A percentile compares a stretch with the other conserved stretches of the same genome.
Conservation (phyloP, 2,329 filamentous ascomycete species). For the Fusarium piperis region DNA sequence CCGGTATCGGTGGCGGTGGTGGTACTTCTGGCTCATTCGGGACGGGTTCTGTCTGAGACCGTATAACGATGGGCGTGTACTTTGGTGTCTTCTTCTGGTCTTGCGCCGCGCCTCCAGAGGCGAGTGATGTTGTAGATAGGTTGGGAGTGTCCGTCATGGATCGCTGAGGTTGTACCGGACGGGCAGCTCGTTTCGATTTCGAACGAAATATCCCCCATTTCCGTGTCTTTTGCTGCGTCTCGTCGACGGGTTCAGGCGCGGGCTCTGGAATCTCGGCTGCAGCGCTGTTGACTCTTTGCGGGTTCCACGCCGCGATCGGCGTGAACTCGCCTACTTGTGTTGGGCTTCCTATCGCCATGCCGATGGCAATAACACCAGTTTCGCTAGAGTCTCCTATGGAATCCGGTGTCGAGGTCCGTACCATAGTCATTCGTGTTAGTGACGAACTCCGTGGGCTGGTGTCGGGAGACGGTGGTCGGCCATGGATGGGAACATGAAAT, state of each 20-base stretch:
- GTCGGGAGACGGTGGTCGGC: constrained; percentile 55
- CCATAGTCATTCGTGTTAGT: constrained; percentile 45
- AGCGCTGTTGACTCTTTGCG: constrained; percentile 41
- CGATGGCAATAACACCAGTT: constrained; percentile 62
- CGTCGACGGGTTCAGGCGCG: constrained; percentile 23
- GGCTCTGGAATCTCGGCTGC: constrained; percentile 29
- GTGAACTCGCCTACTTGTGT: constrained; percentile 50
- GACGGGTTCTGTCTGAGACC: constrained; percentile 54
- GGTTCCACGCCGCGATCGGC: constrained; percentile 43
- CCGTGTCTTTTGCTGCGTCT: constrained; percentile 58
- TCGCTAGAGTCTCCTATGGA: constrained; percentile 49
- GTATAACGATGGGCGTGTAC: constrained; percentile 56
- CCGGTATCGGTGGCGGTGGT: constrained; percentile 5
- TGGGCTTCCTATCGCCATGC: constrained; percentile 79
- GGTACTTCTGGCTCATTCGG: constrained; percentile 17
- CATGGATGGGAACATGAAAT: constrained; percentile 54
- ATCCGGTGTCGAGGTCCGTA: constrained; percentile 55
- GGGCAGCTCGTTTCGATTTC: constrained; percentile 46
- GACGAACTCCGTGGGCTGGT: constrained; percentile 49
- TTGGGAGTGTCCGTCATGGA: constrained; percentile 39
- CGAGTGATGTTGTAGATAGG: constrained; percentile 32
- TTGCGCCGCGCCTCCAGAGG: constrained; percentile 13
- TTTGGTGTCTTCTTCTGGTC: constrained; percentile 41
- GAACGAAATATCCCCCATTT: constrained; percentile 69
- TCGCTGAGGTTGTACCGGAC: constrained; percentile 34